Percentiles rank a stretch among this genome's conserved stretches.
These are phyloP conservation scores for Adiantum capillusveneris DNA, from an alignment of 75 land plant species.

Conservation along the genomic window DNA sequence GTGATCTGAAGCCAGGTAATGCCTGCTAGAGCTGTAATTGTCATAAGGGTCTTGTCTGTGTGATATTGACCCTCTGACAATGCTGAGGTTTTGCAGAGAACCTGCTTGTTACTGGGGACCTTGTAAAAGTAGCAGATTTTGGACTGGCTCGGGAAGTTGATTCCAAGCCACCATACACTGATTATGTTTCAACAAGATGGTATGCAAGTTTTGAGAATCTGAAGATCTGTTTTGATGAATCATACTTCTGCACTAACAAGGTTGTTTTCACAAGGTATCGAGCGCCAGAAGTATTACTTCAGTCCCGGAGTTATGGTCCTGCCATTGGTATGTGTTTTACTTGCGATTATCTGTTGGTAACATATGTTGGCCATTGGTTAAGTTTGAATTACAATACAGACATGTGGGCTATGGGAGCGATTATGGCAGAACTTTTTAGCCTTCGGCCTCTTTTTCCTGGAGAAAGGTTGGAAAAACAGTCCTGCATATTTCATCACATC, in stretches of 20 bases:
- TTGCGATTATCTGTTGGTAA: neutral
- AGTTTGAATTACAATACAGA: conserved; percentile 32
- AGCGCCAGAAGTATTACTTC: conserved; percentile 83
- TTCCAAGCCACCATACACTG: conserved; percentile 84
- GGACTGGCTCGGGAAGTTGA: conserved; percentile 85
- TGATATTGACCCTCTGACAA: too few species aligned
- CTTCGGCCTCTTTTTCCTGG: conserved; percentile 81
- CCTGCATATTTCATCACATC: neutral
- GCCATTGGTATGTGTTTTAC: conserved; percentile 45
- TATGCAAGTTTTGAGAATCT: too few species aligned
- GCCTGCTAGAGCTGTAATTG: too few species aligned
- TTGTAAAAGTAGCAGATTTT: conserved; percentile 92
- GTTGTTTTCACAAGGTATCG: conserved; percentile 52
- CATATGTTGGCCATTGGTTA: neutral
- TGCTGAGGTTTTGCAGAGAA: too few species aligned
- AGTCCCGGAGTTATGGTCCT: conserved; percentile 50
- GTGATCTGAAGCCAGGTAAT: conserved; percentile 88
- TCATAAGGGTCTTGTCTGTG: too few species aligned
- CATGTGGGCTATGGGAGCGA: conserved; percentile 97
- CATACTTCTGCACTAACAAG: too few species aligned
- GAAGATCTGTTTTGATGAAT: too few species aligned
- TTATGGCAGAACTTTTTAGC: conserved; percentile 82
- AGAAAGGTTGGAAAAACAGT: conserved; percentile 39
- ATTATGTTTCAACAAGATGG: conserved; percentile 98
- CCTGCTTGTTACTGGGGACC: conserved; percentile 65